Conservation (phyloP, 2,329 filamentous ascomycete genomes). For the Whalleya microplaca region DNA sequence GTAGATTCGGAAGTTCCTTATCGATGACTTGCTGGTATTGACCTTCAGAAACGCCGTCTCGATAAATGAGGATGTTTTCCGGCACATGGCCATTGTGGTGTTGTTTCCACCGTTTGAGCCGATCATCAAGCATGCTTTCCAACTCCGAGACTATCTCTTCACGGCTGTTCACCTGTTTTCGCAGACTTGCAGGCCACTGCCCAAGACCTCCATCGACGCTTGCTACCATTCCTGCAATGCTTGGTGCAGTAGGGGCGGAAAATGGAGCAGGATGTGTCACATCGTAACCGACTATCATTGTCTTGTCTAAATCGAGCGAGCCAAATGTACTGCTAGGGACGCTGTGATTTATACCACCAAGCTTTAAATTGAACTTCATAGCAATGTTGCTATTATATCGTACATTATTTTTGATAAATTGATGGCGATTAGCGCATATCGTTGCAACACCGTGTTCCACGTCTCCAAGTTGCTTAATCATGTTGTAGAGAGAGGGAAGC, state of each 20-base stretch:
- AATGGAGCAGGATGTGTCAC: constrained; percentile 74
- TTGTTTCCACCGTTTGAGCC: constrained; percentile 60
- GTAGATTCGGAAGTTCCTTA: constrained; percentile 58
- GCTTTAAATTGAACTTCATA: constrained; percentile 68
- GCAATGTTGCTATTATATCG: constrained; percentile 58
- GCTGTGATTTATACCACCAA: constrained; percentile 60
- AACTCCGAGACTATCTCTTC: constrained; percentile 67
- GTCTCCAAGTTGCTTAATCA: background rate
- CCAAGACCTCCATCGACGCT: constrained; percentile 61
- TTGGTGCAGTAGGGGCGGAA: constrained; percentile 59
- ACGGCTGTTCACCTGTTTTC: constrained; percentile 53
- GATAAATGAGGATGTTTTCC: constrained; percentile 70
- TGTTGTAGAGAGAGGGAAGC: background rate
- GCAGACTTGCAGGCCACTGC: constrained; percentile 68
- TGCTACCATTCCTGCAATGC: constrained; percentile 70
- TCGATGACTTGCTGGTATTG: constrained; percentile 65
- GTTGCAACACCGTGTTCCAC: background rate
- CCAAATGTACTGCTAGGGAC: constrained; percentile 51
- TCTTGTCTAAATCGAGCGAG: constrained; percentile 57
- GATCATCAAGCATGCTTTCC: constrained; percentile 60
- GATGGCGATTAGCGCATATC: background rate
- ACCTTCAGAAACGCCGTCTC: constrained; percentile 76
- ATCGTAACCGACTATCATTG: constrained; percentile 73
- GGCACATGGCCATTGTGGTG: constrained; percentile 53
- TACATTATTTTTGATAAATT: too few relatives aligned